Base-by-base conservation (phyloP, 768 basidiomycete genomes). In the Trametes elegans region DNA sequence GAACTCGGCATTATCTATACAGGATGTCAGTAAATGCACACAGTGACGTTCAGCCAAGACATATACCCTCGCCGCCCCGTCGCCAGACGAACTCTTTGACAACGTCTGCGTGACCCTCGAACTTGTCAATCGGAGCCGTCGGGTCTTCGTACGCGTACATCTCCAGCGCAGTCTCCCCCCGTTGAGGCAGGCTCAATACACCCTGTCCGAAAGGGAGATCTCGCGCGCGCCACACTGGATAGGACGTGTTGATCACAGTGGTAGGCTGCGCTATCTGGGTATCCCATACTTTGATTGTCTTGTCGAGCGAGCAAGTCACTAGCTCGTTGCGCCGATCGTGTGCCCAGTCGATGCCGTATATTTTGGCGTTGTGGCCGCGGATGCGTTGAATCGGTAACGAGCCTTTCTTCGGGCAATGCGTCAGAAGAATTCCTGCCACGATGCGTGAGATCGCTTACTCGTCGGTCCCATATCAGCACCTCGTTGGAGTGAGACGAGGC, bases 11-110 rank as follows among this genome's bases (percentile, higher is more conserved):
- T 66, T 68, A 28, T 73, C 74, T 74, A 38, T n/a, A 7, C 21
- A 9, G 23, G 11, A 3, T 3, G 31, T 58, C 41, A 35, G 19
- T 16, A 42, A 9, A 28, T 27, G 16, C 21, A 13, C 21, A 24
- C 16, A 18, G 16, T 23, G 13, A 18, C n/a, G 23, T 34, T 23
- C 8, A 19, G 38, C n/a, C n/a, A n/a, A n/a, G n/a, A n/a, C 47
- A 66, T 70, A 19, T 18, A 84, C 87, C 83, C 58, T 72, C 62
- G 5, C 78, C 79, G 2, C 86, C 80, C 64, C 78, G 83, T 56
- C 97, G 76, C 97, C 97, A 99, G 1, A 99, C 94, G 67, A 96
- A 99, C 71, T 99, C 96, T 65, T 96, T 97, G 18, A 98, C 96
- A 2, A 94, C 92, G 59, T 96, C 93, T 0, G 84, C 81, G 70